A percentile compares a stretch with the other conserved stretches of the same genome.
These are phyloP conservation scores for Wallacemonas sp. DNA, from an alignment of 208 protist species.

Conservation along the genomic window DNA sequence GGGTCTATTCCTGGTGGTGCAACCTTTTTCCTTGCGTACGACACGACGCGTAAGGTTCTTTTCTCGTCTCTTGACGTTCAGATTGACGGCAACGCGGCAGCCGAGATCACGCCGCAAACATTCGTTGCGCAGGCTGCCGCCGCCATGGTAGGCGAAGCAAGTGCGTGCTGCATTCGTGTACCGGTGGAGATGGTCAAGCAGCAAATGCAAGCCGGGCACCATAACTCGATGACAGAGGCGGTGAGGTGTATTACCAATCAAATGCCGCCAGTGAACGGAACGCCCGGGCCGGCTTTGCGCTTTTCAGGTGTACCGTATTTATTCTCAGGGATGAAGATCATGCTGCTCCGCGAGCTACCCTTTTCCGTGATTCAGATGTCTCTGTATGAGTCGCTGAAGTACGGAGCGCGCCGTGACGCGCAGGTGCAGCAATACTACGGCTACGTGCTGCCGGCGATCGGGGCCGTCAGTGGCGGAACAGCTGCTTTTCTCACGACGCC, in stretches of 20 bases:
- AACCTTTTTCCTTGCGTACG: constrained; percentile 89
- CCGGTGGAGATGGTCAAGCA: constrained; percentile 93
- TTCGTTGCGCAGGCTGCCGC: constrained; percentile 51
- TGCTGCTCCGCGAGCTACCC: constrained; percentile 85
- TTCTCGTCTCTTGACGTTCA: constrained; percentile 4
- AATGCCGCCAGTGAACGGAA: not conserved
- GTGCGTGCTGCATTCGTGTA: constrained; percentile 84
- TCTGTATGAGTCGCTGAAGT: constrained; percentile 88
- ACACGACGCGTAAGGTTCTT: constrained; percentile 34
- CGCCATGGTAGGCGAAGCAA: constrained; percentile 76
- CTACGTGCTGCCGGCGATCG: constrained; percentile 60
- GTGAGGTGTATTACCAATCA: constrained; percentile 54
- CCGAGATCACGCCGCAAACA: not conserved
- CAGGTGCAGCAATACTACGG: constrained; percentile 29
- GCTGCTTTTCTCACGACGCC: constrained; percentile 91
- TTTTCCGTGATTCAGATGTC: constrained; percentile 93
- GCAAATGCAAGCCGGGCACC: constrained; percentile 80
- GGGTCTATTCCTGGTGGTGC: constrained; percentile 89
- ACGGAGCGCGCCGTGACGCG: constrained; percentile 21
- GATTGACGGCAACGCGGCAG: not conserved
- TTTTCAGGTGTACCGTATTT: constrained; percentile 44
- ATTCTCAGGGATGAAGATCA: constrained; percentile 84
- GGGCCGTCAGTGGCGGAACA: constrained; percentile 77
- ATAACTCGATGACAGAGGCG: constrained; percentile 30
- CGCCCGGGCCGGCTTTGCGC: not conserved